phyloP scores from a whole-genome alignment of 345 rosid genomes.

The Schrenkiella parvula region DNA sequence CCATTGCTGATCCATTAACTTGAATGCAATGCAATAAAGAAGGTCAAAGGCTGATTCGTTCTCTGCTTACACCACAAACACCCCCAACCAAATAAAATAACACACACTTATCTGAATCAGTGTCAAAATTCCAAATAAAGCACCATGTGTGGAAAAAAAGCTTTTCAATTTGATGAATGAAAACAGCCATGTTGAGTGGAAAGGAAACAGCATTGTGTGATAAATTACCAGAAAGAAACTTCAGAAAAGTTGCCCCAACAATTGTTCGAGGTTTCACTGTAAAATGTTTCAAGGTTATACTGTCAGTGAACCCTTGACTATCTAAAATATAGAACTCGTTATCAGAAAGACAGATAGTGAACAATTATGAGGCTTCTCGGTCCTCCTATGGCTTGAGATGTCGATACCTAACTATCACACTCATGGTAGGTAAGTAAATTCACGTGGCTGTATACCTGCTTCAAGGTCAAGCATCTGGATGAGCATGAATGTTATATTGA shows the following conservation, averaged over 20 bases:
- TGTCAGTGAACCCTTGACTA: constrained; percentile 20
- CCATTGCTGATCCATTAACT: constrained; percentile 97
- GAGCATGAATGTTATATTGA: constrained; percentile 97
- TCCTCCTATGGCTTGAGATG: not conserved
- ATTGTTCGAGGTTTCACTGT: constrained; percentile 86
- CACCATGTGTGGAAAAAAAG: not conserved
- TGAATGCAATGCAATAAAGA: constrained; percentile 94
- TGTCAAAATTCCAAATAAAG: not conserved
- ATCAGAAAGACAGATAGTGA: too few relatives aligned
- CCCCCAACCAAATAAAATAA: too few relatives aligned
- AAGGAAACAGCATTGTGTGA: not conserved
- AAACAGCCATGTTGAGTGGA: not conserved
- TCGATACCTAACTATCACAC: not conserved
- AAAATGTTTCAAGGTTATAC: constrained; percentile 13
- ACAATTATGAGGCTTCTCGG: too few relatives aligned
- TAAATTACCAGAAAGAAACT: constrained; percentile 76
- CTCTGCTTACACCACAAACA: constrained; percentile 41
- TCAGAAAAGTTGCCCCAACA: constrained; percentile 83
- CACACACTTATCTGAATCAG: not conserved
- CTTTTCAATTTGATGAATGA: not conserved
- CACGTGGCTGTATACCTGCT: constrained; percentile 58
- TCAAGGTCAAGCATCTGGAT: constrained; percentile 99
- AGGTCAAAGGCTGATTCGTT: constrained; percentile 90
- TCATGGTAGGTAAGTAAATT: not conserved
- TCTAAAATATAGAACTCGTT: too few relatives aligned